Evolutionary conservation across 768 basidiomycete genomes (phyloP).

Genomic region (Cystobasidium ongulense): DNA sequence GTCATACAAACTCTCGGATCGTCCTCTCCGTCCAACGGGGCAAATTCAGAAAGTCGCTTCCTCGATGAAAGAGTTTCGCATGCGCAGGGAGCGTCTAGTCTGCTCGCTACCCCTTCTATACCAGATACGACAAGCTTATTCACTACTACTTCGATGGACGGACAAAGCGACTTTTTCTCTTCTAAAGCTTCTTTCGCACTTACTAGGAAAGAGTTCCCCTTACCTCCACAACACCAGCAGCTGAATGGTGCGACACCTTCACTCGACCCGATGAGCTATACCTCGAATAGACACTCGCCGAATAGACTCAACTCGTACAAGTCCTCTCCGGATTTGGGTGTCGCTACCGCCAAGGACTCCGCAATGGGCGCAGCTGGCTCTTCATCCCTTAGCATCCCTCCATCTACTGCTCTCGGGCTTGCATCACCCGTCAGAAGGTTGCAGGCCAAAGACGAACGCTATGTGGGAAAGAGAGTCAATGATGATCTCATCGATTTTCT

Average conservation of each 20-base stretch:
- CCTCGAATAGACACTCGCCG: neutral
- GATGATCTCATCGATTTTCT: conserved; percentile 26
- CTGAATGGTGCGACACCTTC: neutral
- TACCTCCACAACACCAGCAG: conserved; percentile 3
- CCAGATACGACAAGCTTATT: neutral
- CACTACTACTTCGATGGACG: neutral
- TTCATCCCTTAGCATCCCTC: neutral
- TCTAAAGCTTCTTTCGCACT: conserved; percentile 8
- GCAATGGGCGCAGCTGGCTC: neutral
- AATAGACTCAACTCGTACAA: neutral
- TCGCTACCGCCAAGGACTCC: neutral
- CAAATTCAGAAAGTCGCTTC: neutral
- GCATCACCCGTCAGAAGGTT: neutral
- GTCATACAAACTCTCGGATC: neutral
- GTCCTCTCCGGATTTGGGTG: neutral
- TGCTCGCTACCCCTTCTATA: neutral
- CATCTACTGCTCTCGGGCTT: neutral
- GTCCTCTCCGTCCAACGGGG: neutral
- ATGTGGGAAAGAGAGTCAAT: neutral
- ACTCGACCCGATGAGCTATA: neutral
- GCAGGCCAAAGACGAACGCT: conserved; percentile 17
- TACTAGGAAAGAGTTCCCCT: neutral
- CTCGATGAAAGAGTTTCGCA: neutral
- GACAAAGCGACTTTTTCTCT: neutral
- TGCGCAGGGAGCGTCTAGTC: neutral